Evolutionary conservation across 164 flowering plant species (phyloP), one percentile per base, ranked within the genome.

Genomic region (Annona cherimola): DNA sequence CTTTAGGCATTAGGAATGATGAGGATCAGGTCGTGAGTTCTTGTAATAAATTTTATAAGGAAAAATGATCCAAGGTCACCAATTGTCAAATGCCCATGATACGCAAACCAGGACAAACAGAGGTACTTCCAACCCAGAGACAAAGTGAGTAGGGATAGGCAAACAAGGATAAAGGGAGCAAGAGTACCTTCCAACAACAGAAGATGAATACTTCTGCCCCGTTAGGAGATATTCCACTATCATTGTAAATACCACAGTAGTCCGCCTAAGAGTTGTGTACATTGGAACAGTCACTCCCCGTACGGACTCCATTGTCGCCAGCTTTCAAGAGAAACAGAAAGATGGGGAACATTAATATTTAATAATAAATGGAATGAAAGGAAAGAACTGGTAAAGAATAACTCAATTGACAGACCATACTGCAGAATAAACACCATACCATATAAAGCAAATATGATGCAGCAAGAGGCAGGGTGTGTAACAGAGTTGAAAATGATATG

Each of bases 191-290:
- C 85, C 77, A 71, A 91, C 68, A 68, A 91, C 79, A 63, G 77
- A 71, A 73, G 60, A 73, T 39, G 91, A 81, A 80, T 93, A 83
- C 67, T 81, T 87, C 82, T 87, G 92, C 42, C 88, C 84, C 5
- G 80, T 73, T 76, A 89, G 71, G 60, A 89, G 74, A 75, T 82
- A 93, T 88, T 94, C 98, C 39, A 86, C 80, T 42, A 84, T 71
- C 93, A 94, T 88, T 41, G 97, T 88, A 78, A 92, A 87, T 50
- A 84, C 94, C 45, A 90, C 93, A 40, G 98, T 88, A 7, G 98
- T 94, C 75, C 95, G 79, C 74, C 98, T 83, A 11, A 94, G 88
- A 42, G 97, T 86, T 62, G 98, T 92, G 81, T 94, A 94, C 98
- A 92, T 92, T 0, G 98, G 98, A 76, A 94, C 93, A 86, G 79